Conservation (phyloP, 345 rosid genomes). For the Camelina hispida region DNA sequence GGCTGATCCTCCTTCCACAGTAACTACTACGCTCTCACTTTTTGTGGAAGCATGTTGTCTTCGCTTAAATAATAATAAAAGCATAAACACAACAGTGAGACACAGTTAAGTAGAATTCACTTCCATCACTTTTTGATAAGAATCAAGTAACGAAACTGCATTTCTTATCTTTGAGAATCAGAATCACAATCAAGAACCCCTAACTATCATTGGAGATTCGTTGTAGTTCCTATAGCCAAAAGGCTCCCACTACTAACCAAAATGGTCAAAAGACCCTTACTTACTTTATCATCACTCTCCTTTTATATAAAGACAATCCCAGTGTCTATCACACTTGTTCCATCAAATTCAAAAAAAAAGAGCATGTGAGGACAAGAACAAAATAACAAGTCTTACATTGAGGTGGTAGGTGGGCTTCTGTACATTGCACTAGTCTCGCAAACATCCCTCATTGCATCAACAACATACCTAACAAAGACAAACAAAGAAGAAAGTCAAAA, state of each 20-base stretch:
- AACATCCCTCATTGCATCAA: constrained; percentile 46
- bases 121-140: constrained; percentile 37
- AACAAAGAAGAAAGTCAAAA: neutral
- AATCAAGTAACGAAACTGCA: constrained; percentile 13
- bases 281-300: neutral
- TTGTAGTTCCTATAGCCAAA: too few relatives aligned
- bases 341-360: constrained; percentile 47
- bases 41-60: constrained; percentile 90
- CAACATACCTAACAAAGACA: constrained; percentile 35
- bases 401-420: constrained; percentile 25
- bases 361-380: constrained; percentile 2
- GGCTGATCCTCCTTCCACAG: constrained; percentile 59
- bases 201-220: too few relatives aligned
- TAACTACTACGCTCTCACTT: constrained; percentile 57
- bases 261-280: neutral
- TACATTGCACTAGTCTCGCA: constrained; percentile 31
- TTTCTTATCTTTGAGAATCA: neutral
- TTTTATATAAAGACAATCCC: neutral
- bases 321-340: constrained; percentile 42
- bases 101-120: constrained; percentile 32
- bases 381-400: constrained; percentile 36
- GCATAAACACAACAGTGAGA: constrained; percentile 44
- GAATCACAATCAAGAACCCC: neutral
- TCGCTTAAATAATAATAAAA: constrained; percentile 67
- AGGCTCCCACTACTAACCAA: neutral